phyloP scores from a whole-genome alignment of 495 filamentous ascomycete genomes.

The Aspergillus saccharolyticus region DNA sequence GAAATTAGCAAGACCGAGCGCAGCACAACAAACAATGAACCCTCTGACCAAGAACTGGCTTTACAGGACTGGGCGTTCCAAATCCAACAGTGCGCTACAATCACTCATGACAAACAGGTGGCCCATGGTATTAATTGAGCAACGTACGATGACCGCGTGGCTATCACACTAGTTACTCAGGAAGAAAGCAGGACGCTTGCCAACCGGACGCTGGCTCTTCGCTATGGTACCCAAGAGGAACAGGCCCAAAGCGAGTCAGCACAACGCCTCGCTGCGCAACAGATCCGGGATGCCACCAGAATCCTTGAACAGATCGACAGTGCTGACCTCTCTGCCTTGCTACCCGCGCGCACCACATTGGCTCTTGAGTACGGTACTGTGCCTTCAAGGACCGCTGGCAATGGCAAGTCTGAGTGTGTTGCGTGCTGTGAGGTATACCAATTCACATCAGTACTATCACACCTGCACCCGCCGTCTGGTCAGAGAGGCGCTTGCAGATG shows the following conservation, averaged over 20 bases:
- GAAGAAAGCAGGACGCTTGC: conserved; percentile 8
- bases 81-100: background rate
- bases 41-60: conserved; percentile 5
- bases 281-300: background rate
- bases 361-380: background rate
- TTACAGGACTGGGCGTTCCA: conserved; percentile 7
- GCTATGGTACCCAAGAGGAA: background rate
- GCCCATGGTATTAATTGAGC: conserved; percentile 5
- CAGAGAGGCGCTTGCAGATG: conserved; percentile 22
- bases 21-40: background rate
- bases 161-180: conserved; percentile 1
- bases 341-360: too few species aligned
- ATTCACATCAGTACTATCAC: conserved; percentile 33
- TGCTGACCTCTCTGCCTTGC: too few species aligned
- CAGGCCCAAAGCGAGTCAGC: background rate
- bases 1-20: background rate
- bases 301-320: background rate
- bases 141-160: conserved; percentile 6
- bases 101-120: conserved; percentile 5
- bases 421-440: conserved; percentile 6
- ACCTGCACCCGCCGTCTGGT: conserved; percentile 30
- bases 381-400: background rate
- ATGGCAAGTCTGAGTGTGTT: conserved; percentile 7
- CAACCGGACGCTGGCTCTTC: conserved; percentile 5
- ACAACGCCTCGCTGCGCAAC: background rate